Percentiles rank a stretch among this genome's conserved stretches.
These are phyloP conservation scores for Cutaneotrichosporon cutaneum DNA, from an alignment of 1,284 basidiomycete genomes.

Conservation along the genomic window DNA sequence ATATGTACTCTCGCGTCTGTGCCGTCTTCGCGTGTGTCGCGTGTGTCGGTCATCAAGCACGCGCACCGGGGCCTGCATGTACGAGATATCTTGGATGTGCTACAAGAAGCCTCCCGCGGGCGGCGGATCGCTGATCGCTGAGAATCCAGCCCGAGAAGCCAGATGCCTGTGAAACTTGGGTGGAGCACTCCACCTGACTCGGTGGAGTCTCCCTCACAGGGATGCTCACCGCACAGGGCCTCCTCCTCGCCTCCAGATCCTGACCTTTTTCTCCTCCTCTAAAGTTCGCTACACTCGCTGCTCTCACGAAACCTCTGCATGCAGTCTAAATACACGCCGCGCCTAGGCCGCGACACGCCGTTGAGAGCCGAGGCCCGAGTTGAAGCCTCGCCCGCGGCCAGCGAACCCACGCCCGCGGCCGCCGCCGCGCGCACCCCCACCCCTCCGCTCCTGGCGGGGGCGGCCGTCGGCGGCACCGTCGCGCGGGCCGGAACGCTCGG, in stretches of 20 bases:
- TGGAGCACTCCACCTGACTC: no score
- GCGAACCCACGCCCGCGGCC: slow-evolving; percentile 39
- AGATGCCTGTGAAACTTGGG: no score
- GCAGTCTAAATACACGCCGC: slow-evolving; percentile 6
- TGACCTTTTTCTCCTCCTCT: neutral
- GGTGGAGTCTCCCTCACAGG: no score
- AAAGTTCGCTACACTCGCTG: neutral
- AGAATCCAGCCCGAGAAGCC: no score
- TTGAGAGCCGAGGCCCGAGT: slow-evolving; percentile 34
- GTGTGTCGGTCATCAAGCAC: no score
- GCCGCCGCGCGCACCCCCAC: slow-evolving; percentile 36
- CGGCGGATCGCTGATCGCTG: no score
- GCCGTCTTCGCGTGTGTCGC: no score
- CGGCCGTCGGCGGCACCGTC: slow-evolving; percentile 39
- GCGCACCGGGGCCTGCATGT: no score
- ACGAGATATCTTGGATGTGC: no score
- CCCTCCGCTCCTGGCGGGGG: slow-evolving; percentile 42
- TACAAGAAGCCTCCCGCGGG: no score
- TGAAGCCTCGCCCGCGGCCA: slow-evolving; percentile 41
- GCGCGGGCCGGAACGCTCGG: slow-evolving; percentile 56
- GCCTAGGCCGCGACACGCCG: slow-evolving; percentile 32
- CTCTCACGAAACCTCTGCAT: slow-evolving; percentile 7
- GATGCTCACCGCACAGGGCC: no score
- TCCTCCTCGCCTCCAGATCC: no score
- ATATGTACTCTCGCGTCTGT: neutral